Percentiles rank a stretch among this genome's conserved stretches.
Evolutionary conservation across 2,329 filamentous ascomycete species (phyloP).

Genomic region (Calonectria leucothoes): DNA sequence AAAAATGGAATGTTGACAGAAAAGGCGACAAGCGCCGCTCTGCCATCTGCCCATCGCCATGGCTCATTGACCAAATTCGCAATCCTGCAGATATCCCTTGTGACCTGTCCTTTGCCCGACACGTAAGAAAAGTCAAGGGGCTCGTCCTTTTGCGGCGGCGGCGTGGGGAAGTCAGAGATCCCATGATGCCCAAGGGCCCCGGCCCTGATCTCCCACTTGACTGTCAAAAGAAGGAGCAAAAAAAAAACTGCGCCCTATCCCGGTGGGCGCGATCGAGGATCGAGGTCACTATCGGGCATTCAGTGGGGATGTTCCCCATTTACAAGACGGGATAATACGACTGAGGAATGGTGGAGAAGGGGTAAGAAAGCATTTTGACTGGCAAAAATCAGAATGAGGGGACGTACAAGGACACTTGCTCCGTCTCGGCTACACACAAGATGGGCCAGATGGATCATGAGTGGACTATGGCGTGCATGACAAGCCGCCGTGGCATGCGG

Average conservation of each 20-base stretch:
- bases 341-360: background rate
- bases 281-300: background rate
- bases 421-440: slow-evolving; percentile 12
- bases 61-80: background rate
- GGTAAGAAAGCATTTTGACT: background rate
- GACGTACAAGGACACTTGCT: background rate
- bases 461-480: slow-evolving; percentile 12
- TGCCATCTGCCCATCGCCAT: background rate
- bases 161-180: background rate
- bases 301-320: background rate
- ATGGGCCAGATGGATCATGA: background rate
- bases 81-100: background rate
- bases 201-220: slow-evolving; percentile 6
- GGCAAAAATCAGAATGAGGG: background rate
- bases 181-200: slow-evolving; percentile 7
- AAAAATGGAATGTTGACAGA: background rate
- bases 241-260: background rate
- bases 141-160: background rate
- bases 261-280: background rate
- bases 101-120: background rate
- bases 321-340: background rate
- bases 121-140: background rate
- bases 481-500: slow-evolving; percentile 1
- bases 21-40: background rate
- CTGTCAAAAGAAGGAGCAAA: background rate